phyloP scores from a whole-genome alignment of 306 rosid species.

The Rosa lucieae region DNA sequence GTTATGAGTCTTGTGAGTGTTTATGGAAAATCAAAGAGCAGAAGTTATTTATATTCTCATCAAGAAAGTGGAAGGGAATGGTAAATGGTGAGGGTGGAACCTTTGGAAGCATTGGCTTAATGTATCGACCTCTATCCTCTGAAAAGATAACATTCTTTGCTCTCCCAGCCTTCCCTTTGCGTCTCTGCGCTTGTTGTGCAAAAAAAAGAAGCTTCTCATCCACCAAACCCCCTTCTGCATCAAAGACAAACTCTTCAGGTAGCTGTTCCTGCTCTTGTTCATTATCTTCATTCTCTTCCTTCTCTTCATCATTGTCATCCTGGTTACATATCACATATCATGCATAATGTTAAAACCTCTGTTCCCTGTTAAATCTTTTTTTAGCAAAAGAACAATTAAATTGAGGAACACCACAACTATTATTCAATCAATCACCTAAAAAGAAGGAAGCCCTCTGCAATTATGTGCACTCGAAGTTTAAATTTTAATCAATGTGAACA shows the following conservation, averaged over 20 bases:
- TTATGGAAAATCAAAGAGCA: slow-evolving; percentile 13
- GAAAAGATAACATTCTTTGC: slow-evolving; percentile 98
- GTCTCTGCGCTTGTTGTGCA: slow-evolving; percentile 96
- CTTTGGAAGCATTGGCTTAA: slow-evolving; percentile 98
- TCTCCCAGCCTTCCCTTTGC: slow-evolving; percentile 91
- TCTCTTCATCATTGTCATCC: slow-evolving; percentile 60
- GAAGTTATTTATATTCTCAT: slow-evolving; percentile 17
- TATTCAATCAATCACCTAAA: slow-evolving; percentile 9
- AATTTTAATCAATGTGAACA: slow-evolving; percentile 23
- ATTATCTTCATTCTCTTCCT: slow-evolving; percentile 66
- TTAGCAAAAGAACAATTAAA: not conserved
- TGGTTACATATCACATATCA: slow-evolving; percentile 31
- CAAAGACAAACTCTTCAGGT: slow-evolving; percentile 94
- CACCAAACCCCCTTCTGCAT: slow-evolving; percentile 95
- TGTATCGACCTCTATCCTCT: slow-evolving; percentile 95
- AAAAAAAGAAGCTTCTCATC: slow-evolving; percentile 98
- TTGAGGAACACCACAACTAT: not conserved
- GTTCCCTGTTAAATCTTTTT: slow-evolving; percentile 17
- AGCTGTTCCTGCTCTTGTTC: slow-evolving; percentile 80
- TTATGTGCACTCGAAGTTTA: not conserved
- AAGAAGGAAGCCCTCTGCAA: not conserved
- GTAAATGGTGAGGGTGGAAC: slow-evolving; percentile 27
- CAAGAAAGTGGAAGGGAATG: slow-evolving; percentile 4
- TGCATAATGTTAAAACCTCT: slow-evolving; percentile 25
- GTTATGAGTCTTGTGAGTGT: not conserved